phyloP scores from a whole-genome alignment of 192 early-diverging fungal genomes.

The Physocladia obscura region DNA sequence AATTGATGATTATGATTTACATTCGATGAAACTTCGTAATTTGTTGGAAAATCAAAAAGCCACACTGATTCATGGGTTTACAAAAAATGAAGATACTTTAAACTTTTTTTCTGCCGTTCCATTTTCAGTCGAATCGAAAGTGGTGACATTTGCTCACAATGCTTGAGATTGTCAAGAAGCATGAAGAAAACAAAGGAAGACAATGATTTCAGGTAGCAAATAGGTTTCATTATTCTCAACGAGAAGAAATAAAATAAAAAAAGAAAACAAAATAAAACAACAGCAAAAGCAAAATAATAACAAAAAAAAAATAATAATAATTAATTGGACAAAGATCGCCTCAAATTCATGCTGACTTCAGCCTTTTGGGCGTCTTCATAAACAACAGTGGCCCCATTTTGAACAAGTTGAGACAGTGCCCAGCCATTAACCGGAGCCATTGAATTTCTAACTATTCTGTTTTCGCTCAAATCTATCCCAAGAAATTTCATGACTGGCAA shows the following conservation, averaged over 20 bases:
- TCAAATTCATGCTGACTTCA: not conserved
- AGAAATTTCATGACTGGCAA: slow-evolving; percentile 15
- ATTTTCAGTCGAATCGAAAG: not conserved
- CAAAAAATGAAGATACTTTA: not conserved
- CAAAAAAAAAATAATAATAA: not conserved
- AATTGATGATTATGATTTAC: not conserved
- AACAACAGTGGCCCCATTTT: not conserved
- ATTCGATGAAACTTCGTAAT: not conserved
- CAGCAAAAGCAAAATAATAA: not conserved
- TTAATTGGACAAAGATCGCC: not conserved
- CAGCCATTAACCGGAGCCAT: too few species aligned
- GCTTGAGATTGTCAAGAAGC: not conserved
- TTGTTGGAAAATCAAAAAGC: slow-evolving; percentile 4
- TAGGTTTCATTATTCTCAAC: too few species aligned
- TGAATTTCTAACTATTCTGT: too few species aligned
- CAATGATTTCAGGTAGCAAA: too few species aligned
- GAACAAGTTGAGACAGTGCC: not conserved
- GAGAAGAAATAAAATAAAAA: too few species aligned
- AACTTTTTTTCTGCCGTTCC: not conserved
- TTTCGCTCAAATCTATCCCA: slow-evolving; percentile 1
- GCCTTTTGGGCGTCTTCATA: not conserved
- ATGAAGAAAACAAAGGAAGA: not conserved
- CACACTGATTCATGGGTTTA: not conserved
- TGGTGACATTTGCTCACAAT: not conserved
- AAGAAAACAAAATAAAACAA: too few species aligned